Base-by-base conservation (phyloP, 2,329 filamentous ascomycete genomes). In the Ophidiomyces ophidiicola region DNA sequence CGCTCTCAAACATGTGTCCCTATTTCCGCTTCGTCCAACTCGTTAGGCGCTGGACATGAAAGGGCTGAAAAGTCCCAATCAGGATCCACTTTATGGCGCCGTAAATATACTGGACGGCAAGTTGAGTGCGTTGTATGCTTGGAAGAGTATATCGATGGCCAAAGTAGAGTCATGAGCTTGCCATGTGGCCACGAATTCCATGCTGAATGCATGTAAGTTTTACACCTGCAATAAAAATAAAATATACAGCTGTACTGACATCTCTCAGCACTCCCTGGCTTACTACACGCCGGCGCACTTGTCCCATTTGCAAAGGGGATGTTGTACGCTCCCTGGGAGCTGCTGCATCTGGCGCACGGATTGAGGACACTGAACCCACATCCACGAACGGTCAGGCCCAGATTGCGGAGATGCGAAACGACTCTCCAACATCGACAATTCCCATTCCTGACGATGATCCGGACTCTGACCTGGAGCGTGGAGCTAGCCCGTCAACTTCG, bases 141-240 rank as follows among this genome's bases (percentile, higher is more conserved):
- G 23, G 90, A 98, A 56, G 90, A 98, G 57, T 98, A 96, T 54
- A 70, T 94, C 15, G 87, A 94, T 59, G 90, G 90, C 26, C 78
- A 94, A 51, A 94, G 86, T 58, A 76, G 78, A 53, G 88, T 98
- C 26, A 98, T 98, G 90, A 92, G 86, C 55, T 65, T 98, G 43
- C 90, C 90, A 6, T 98, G 90, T 61, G 90, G 90, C 24, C 90
- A 98, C 58, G 90, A 98, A 55, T 98, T 96, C 61, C 90, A 98
- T 60, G 88, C 72, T 19, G 86, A 93, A 57, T 98, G 90, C 86
- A 96, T 98, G 86, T 93, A 66, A 80, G 86, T 81, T 33, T 42
- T 37, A 39, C 32, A 15, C 32, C 14, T 30, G 18, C 35, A 32
- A 29, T 4, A 12, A 20, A 15, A 15, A 5, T 38, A 25, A 48